phyloP scores from a whole-genome alignment of 441 rosid genomes.

The Pelargonium citronellum region DNA sequence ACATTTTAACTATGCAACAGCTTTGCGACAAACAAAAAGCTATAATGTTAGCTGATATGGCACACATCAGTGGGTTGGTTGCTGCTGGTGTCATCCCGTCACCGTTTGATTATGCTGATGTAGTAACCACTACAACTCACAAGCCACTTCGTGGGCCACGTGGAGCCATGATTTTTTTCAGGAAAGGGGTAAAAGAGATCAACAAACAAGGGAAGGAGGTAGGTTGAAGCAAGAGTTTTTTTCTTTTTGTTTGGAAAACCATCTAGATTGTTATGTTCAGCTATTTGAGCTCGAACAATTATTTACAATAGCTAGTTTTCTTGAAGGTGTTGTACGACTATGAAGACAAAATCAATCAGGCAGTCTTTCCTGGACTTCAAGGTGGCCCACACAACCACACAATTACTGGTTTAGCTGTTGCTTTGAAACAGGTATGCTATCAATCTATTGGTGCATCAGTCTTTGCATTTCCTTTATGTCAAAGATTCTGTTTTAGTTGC shows the following conservation, averaged over 20 bases:
- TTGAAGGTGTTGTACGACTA: conserved; percentile 30
- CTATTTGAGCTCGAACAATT: conserved; percentile 14
- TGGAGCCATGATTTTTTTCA: conserved; percentile 32
- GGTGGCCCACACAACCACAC: conserved; percentile 32
- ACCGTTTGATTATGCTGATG: conserved; percentile 29
- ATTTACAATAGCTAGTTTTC: conserved; percentile 18
- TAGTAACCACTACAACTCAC: conserved; percentile 29
- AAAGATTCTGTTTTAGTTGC: not conserved
- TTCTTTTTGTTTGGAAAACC: not conserved
- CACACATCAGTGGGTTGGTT: conserved; percentile 29
- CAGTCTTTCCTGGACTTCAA: conserved; percentile 30
- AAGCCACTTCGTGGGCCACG: conserved; percentile 32
- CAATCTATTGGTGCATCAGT: not conserved
- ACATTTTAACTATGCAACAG: conserved; percentile 11
- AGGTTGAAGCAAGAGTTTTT: not conserved
- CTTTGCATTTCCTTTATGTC: not conserved
- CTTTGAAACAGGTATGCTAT: conserved; percentile 21
- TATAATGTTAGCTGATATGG: conserved; percentile 28
- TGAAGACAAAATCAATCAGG: conserved; percentile 30
- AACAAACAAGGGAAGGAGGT: conserved; percentile 31
- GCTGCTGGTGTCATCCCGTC: conserved; percentile 32
- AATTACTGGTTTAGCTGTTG: conserved; percentile 25
- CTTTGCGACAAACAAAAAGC: conserved; percentile 32
- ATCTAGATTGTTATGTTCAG: not conserved
- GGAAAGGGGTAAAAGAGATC: conserved; percentile 27